A percentile compares a stretch with the other conserved stretches of the same genome.
Evolutionary conservation across 129 eudicot species (phyloP).

Genomic region (carrot (Daucus carota)): DNA sequence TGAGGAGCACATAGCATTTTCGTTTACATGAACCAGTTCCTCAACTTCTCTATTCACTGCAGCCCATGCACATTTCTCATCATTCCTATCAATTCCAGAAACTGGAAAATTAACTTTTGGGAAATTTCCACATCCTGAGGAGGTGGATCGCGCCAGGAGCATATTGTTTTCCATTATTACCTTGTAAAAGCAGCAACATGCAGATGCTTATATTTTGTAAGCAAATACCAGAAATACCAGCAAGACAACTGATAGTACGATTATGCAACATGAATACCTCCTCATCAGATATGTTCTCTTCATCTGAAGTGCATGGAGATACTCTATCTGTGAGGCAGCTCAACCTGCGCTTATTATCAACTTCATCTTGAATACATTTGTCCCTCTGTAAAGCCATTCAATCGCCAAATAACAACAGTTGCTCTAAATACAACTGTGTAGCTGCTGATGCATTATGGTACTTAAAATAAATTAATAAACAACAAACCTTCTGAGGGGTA

Average conservation of each 20-base stretch:
- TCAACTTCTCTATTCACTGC: slow-evolving; percentile 40
- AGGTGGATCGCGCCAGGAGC: slow-evolving; percentile 17
- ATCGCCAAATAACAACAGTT: background rate
- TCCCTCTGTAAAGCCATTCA: background rate
- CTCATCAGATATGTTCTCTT: slow-evolving; percentile 48
- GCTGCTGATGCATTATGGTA: background rate
- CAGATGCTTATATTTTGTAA: background rate
- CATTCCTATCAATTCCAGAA: slow-evolving; percentile 18
- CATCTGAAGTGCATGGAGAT: slow-evolving; percentile 28
- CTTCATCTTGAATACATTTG: slow-evolving; percentile 48
- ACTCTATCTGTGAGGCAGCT: slow-evolving; percentile 11
- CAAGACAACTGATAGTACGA: background rate
- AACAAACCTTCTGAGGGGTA: slow-evolving; percentile 31
- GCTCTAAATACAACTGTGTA: background rate
- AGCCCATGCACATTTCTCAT: slow-evolving; percentile 40
- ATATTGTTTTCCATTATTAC: slow-evolving; percentile 24
- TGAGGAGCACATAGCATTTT: slow-evolving; percentile 25
- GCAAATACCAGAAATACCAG: background rate
- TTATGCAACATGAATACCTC: slow-evolving; percentile 37
- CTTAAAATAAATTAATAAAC: background rate
- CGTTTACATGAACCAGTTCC: slow-evolving; percentile 28
- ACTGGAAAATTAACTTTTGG: slow-evolving; percentile 24
- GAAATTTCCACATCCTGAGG: slow-evolving; percentile 11
- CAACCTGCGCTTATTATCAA: slow-evolving; percentile 34
- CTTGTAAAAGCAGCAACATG: background rate